Base-by-base conservation (phyloP, 2,329 filamentous ascomycete species). In the Botrytis squamosa region DNA sequence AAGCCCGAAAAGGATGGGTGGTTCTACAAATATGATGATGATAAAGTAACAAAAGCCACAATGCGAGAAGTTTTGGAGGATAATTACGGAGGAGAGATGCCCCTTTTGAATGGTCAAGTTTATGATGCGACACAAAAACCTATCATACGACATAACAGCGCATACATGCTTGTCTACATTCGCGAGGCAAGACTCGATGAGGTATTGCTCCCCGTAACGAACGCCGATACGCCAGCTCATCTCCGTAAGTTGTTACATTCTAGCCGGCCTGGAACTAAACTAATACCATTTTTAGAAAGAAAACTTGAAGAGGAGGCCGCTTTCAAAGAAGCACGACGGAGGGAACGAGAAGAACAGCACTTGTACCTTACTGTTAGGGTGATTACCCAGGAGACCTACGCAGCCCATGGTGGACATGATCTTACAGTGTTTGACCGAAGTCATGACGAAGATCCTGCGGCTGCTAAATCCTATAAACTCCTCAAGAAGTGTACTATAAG, bases 131-230 rank as follows among this genome's bases (percentile, higher is more conserved):
- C 88, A 81, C 88, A 88, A 80, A 82, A 85, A 5, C 88, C 89
- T 1, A 82, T 89, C 25, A 87, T 91, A 83, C 87, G 90, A 71
- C 88, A 90, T 75, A 91, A 90, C 83, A 99, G 95, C 82, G 97
- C 96, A 8, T 99, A 99, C 86, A 99, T 99, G 96, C 84, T 99
- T 86, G 97, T 99, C 2, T 99, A 99, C 81, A 94, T 99, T 77
- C 91, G 96, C 64, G 93, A 97, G 81, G 92, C 91, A 70, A 89
- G 91, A 73, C 84, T 97, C n/a, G 93, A 97, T 80, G 88, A 93
- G 77, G 91, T 98, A 66, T 86, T 99, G 71, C 89, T 91, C 60
- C 89, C 91, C 0, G 92, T 96, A 55, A 87, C 88, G n/a, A 87
- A 92, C 76, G 88, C 92, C 3, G 92, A 97, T 79, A 93, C 94